A percentile compares a stretch with the other conserved stretches of the same genome.
Conservation (phyloP, 169 alveolate species). For the Theileria equi region DNA sequence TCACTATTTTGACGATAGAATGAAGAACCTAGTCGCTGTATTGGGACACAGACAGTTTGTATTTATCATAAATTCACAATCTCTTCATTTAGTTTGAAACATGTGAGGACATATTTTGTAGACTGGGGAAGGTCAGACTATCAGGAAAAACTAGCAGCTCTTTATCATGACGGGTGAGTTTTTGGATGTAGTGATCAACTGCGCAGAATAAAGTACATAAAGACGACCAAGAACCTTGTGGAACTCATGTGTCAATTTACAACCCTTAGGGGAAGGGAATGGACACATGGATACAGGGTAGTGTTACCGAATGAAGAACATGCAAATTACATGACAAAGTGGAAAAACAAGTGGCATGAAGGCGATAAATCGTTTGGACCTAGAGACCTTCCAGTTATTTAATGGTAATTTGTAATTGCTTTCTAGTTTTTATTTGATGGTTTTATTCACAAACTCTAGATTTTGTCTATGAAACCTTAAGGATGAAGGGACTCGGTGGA, state of each 20-base stretch:
- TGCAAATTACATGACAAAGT: constrained; percentile 5
- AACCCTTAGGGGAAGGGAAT: constrained; percentile 52
- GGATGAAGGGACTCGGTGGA: too few species aligned
- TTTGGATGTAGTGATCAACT: neutral
- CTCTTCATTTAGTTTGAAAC: constrained; percentile 4
- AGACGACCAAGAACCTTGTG: constrained; percentile 26
- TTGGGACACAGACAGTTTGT: constrained; percentile 36
- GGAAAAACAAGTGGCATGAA: constrained; percentile 61
- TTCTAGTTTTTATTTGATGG: too few species aligned
- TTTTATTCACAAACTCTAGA: too few species aligned
- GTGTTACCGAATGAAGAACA: constrained; percentile 51
- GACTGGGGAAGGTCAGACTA: constrained; percentile 75
- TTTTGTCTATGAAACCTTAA: too few species aligned
- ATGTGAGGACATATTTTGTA: constrained; percentile 62
- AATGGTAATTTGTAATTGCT: too few species aligned
- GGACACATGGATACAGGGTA: constrained; percentile 60
- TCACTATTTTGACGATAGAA: constrained; percentile 48
- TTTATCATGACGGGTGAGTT: constrained; percentile 49
- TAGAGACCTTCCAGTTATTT: too few species aligned
- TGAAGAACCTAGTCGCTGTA: constrained; percentile 16
- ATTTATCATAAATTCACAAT: constrained; percentile 18
- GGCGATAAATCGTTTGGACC: too few species aligned
- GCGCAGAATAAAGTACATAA: constrained; percentile 60
- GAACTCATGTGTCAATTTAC: constrained; percentile 26
- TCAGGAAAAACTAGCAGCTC: constrained; percentile 62